phyloP scores from a whole-genome alignment of 257 asterid species.

The Solanum lycopersicoides region DNA sequence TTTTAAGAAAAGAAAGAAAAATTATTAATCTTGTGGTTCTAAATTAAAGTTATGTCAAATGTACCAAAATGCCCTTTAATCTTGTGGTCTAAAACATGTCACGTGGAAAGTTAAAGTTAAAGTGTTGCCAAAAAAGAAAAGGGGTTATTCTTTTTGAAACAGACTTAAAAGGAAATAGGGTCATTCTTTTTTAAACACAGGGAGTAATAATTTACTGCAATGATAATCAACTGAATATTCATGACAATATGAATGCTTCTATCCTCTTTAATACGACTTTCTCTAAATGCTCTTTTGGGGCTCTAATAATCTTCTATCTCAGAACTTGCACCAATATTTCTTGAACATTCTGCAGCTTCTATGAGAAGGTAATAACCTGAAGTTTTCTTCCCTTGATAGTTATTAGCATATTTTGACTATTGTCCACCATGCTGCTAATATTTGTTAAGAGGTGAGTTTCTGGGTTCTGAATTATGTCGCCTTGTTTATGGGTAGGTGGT shows the following conservation, averaged over 20 bases:
- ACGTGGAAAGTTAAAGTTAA: no score
- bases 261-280: not conserved
- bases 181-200: no score
- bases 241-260: not conserved
- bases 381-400: not conserved
- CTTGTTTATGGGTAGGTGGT: not conserved
- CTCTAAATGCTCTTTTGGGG: not conserved
- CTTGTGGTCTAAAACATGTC: no score
- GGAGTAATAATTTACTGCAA: not conserved
- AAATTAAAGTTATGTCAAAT: no score
- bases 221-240: not conserved
- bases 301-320: not conserved
- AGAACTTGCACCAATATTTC: no score
- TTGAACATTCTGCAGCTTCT: constrained; percentile 32
- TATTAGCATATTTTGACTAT: not conserved
- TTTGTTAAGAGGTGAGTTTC: not conserved
- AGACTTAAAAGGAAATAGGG: no score
- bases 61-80: no score
- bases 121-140: no score
- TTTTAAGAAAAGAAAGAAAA: no score
- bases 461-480: not conserved
- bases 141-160: no score
- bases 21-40: no score
- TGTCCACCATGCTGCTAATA: not conserved
- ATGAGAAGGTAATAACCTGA: constrained; percentile 57